Base-by-base conservation (phyloP, 2,329 filamentous ascomycete species). In the Aspergillus ustus region DNA sequence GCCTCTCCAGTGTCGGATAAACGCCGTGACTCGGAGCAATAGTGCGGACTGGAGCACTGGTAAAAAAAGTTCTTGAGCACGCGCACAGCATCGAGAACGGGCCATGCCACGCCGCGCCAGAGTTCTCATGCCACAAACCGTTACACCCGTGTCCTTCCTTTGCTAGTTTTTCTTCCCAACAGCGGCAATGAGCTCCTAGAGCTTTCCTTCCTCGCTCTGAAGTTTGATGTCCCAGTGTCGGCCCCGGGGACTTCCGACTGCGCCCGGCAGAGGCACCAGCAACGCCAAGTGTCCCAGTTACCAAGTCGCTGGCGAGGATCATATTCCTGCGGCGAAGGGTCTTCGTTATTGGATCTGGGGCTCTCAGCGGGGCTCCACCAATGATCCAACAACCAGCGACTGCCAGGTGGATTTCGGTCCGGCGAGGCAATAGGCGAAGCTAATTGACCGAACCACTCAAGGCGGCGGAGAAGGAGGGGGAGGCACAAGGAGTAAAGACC, bases 311-410 rank as follows among this genome's bases (percentile, higher is more conserved):
- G 46, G 54, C 54, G 53, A 57, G 53, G 53, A 57, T 61, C 59
- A 57, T 48, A 61, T 52, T 61, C 53, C 59, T 61, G 46, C 40
- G 37, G 40, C 3, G 43, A 43, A 51, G 22, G 7, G 20, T 15
- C 45, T 28, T 20, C 40, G 31, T n/a, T n/a, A 61, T 61, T 57
- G 45, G 54, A 11, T 57, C 50, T 57, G 53, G 59, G 59, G 54
- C 31, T 57, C 40, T 37, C 37, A 9, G 40, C 25, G 44, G 17
- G 48, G 54, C 28, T 40, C 59, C 59, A 61, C 59, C 19, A 43
- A 31, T 50, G 46, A 51, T 52, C 46, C 46, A 37, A 51, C 45
- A 31, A 45, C 17, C 29, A 20, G 34, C 22, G 49, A 37, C 22
- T 43, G n/a, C n/a, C n/a, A n/a, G n/a, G n/a, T n/a, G 44, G 31